These are phyloP conservation scores for Rhizopogon vinicolor DNA, from an alignment of 768 basidiomycete genomes.

Conservation along the genomic window DNA sequence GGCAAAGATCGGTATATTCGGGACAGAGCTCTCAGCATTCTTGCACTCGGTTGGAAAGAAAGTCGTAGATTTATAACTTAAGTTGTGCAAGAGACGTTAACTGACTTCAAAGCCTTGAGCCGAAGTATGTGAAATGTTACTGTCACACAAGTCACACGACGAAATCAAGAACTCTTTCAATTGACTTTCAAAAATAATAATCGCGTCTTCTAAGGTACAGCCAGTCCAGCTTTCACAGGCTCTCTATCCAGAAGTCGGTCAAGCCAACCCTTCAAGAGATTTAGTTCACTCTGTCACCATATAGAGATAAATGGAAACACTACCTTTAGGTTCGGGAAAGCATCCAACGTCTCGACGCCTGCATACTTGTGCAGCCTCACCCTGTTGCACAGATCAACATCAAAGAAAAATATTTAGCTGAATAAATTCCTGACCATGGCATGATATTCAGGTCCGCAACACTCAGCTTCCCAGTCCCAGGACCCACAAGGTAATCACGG, in stretches of 20 bases:
- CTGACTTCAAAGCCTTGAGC: too few species aligned
- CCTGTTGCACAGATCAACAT: constrained; percentile 32
- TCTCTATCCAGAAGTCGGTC: constrained; percentile 20
- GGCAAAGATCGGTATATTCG: neutral
- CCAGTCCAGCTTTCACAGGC: constrained; percentile 18
- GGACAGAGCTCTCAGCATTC: neutral
- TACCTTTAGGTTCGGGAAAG: constrained; percentile 62
- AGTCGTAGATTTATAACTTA: neutral
- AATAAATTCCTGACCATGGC: constrained; percentile 45
- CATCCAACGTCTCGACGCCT: constrained; percentile 53
- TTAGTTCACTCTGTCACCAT: neutral
- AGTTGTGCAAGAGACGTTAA: too few species aligned
- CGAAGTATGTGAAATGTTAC: neutral
- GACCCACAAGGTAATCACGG: constrained; percentile 79
- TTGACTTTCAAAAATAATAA: neutral
- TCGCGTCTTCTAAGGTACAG: constrained; percentile 6
- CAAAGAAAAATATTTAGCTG: neutral
- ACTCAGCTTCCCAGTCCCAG: constrained; percentile 59
- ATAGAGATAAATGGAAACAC: neutral
- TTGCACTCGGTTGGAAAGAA: neutral
- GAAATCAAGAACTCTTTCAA: too few species aligned
- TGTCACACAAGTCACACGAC: neutral
- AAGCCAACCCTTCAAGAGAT: constrained; percentile 22
- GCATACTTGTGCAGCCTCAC: constrained; percentile 42
- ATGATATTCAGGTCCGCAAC: constrained; percentile 70